A percentile compares a stretch with the other conserved stretches of the same genome.
Conservation (phyloP, 441 rosid species). For the Croton setiger region DNA sequence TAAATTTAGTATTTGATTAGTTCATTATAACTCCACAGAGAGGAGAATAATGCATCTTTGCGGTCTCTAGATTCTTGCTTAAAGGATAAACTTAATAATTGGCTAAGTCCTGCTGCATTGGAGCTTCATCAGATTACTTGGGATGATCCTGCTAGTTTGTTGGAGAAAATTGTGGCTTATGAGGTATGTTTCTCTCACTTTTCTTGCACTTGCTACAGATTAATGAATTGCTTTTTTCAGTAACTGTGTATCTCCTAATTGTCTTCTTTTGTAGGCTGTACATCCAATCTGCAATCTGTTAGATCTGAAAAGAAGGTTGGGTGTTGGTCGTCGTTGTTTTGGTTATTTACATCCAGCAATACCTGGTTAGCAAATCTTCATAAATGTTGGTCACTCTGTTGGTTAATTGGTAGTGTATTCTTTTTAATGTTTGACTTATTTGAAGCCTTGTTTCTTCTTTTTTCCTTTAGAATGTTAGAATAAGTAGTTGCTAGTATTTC, state of each 20-base stretch:
- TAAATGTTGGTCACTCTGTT: neutral
- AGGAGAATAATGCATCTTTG: slow-evolving; percentile 61
- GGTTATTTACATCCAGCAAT: slow-evolving; percentile 89
- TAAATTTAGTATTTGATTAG: slow-evolving; percentile 3
- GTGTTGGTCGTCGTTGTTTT: slow-evolving; percentile 86
- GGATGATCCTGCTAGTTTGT: slow-evolving; percentile 91
- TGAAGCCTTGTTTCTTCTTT: neutral
- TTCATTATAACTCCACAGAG: slow-evolving; percentile 40
- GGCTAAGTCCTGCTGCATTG: slow-evolving; percentile 93
- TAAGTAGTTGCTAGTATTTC: neutral
- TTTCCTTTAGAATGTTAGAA: neutral
- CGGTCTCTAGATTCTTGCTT: slow-evolving; percentile 73
- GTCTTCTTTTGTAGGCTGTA: slow-evolving; percentile 56
- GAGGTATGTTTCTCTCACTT: slow-evolving; percentile 48
- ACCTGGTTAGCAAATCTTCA: slow-evolving; percentile 55
- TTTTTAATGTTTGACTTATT: neutral
- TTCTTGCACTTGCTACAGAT: slow-evolving; percentile 2
- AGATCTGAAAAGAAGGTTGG: slow-evolving; percentile 93
- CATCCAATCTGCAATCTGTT: slow-evolving; percentile 92
- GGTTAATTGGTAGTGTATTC: neutral
- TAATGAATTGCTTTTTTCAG: slow-evolving; percentile 9
- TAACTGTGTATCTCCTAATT: slow-evolving; percentile 16
- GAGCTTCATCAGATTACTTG: slow-evolving; percentile 96
- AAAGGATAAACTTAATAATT: slow-evolving; percentile 84
- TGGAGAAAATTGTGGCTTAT: slow-evolving; percentile 92